Conservation (phyloP, 2,329 filamentous ascomycete species). For the Claviceps pazoutovae region DNA sequence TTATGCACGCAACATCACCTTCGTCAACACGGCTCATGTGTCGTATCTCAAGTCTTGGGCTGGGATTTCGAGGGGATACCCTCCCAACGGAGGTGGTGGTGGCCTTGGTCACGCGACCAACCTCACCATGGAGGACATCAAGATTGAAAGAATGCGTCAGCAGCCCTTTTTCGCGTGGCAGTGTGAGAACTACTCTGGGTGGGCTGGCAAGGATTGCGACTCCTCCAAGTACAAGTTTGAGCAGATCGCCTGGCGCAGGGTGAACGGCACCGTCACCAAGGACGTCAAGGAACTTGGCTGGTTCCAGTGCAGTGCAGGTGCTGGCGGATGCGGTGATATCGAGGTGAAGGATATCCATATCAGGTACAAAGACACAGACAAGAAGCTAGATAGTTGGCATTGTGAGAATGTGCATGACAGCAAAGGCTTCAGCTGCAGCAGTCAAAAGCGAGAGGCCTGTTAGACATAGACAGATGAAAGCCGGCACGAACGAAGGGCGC, state of each 20-base stretch:
- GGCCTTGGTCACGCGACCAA: constrained; percentile 29
- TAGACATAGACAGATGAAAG: not conserved
- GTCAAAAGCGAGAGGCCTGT: not conserved
- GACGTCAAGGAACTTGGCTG: constrained; percentile 13
- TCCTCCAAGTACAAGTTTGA: constrained; percentile 18
- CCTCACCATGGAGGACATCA: constrained; percentile 19
- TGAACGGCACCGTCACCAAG: constrained; percentile 16
- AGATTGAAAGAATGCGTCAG: constrained; percentile 12
- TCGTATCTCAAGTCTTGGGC: constrained; percentile 48
- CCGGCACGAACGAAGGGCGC: not conserved
- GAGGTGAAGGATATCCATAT: constrained; percentile 14
- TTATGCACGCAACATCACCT: constrained; percentile 30
- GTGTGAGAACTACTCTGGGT: constrained; percentile 22
- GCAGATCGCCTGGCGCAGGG: constrained; percentile 14
- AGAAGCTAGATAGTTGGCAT: constrained; percentile 12
- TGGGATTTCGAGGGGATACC: constrained; percentile 32
- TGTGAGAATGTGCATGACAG: constrained; percentile 15
- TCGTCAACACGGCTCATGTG: constrained; percentile 30
- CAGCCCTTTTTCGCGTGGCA: constrained; percentile 22
- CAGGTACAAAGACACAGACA: constrained; percentile 6
- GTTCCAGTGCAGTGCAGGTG: constrained; percentile 19
- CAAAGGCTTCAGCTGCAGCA: constrained; percentile 14
- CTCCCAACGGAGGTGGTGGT: constrained; percentile 44
- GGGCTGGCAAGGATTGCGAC: constrained; percentile 20
- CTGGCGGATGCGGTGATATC: constrained; percentile 18